Percentiles rank a stretch among this genome's conserved stretches.
These are phyloP conservation scores for Tetracentron sinense DNA, from an alignment of 164 flowering plant genomes.

Conservation along the genomic window DNA sequence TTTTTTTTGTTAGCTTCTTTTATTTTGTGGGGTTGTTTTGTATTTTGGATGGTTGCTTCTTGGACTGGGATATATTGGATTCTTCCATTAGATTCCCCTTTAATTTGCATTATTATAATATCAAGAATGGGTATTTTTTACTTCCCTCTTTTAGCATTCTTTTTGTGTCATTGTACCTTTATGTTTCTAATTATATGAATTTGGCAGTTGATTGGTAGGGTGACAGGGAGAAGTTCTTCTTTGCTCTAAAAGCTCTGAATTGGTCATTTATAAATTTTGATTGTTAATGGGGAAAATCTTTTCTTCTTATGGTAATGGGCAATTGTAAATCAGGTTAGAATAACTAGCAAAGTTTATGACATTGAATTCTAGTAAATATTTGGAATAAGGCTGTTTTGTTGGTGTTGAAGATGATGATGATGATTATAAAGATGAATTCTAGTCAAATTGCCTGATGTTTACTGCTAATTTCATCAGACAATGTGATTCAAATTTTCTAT, in stretches of 20 bases:
- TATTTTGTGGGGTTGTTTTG: constrained; percentile 22
- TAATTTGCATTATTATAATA: constrained; percentile 1
- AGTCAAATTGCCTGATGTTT: too few relatives aligned
- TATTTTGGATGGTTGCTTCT: constrained; percentile 28
- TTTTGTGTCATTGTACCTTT: constrained; percentile 6
- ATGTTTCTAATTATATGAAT: neutral
- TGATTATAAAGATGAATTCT: too few relatives aligned
- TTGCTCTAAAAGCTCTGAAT: too few relatives aligned
- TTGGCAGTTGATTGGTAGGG: neutral
- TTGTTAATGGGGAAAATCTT: neutral
- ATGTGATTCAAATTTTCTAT: too few relatives aligned
- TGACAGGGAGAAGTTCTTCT: constrained; percentile 1
- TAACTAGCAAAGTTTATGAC: too few relatives aligned
- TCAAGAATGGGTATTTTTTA: constrained; percentile 5
- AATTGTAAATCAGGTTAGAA: too few relatives aligned
- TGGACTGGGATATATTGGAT: constrained; percentile 25
- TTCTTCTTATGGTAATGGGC: neutral
- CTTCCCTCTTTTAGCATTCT: constrained; percentile 3
- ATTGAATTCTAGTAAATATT: neutral
- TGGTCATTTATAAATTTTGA: too few relatives aligned
- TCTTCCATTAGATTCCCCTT: constrained; percentile 12
- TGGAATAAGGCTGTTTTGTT: too few relatives aligned
- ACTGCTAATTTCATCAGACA: too few relatives aligned
- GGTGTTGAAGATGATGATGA: too few relatives aligned
- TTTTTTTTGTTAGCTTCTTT: constrained; percentile 16